Percentiles rank a stretch among this genome's conserved stretches.
Conservation (phyloP, 2,329 filamentous ascomycete species). For the Talaromyces sp. region DNA sequence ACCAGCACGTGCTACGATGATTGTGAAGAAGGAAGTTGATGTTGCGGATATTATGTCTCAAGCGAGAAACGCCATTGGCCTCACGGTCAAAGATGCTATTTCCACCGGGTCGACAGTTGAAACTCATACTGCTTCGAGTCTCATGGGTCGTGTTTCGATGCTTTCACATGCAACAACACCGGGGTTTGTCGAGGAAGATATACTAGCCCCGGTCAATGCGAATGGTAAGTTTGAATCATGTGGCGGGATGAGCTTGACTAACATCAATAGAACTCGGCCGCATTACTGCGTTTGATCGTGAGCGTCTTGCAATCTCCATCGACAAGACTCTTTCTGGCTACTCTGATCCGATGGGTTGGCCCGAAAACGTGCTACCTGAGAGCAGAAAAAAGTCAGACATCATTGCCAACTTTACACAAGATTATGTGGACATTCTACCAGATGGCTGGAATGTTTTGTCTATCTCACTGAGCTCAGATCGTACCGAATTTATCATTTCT, state of each 20-base stretch:
- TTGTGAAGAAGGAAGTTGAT: slow-evolving; percentile 31
- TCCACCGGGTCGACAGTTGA: slow-evolving; percentile 39
- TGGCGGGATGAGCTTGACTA: not conserved
- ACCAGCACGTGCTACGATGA: slow-evolving; percentile 28
- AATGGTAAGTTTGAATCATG: slow-evolving; percentile 33
- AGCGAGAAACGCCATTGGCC: slow-evolving; percentile 33
- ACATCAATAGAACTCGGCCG: slow-evolving; percentile 36
- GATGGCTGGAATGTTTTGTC: slow-evolving; percentile 80
- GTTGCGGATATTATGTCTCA: slow-evolving; percentile 37
- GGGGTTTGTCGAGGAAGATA: slow-evolving; percentile 26
- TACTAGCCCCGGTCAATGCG: slow-evolving; percentile 35
- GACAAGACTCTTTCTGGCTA: slow-evolving; percentile 46
- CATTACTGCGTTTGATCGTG: slow-evolving; percentile 40
- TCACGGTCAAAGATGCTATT: slow-evolving; percentile 33
- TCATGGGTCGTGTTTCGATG: slow-evolving; percentile 43
- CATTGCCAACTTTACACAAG: slow-evolving; percentile 65
- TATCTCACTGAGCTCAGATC: slow-evolving; percentile 74
- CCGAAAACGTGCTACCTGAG: slow-evolving; percentile 29
- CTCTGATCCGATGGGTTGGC: slow-evolving; percentile 51
- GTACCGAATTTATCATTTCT: slow-evolving; percentile 83
- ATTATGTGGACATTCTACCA: slow-evolving; percentile 84
- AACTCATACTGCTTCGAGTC: slow-evolving; percentile 35
- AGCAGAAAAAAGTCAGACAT: slow-evolving; percentile 35
- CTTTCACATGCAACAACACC: slow-evolving; percentile 40
- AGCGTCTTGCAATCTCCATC: slow-evolving; percentile 37